Conservation (phyloP, 768 basidiomycete species). For the Myochromella boudieri region DNA sequence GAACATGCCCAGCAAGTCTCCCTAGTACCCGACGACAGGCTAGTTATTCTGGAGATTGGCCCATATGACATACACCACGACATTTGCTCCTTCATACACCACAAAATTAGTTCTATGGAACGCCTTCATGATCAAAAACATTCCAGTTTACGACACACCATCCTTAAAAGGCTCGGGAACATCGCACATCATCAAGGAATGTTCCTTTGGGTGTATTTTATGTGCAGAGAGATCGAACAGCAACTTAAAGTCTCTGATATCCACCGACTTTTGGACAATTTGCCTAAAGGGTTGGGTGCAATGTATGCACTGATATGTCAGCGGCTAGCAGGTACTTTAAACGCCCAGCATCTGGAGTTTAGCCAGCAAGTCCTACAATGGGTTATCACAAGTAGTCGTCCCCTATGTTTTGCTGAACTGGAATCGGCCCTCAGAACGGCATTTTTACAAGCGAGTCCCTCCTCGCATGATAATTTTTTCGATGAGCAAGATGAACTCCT, state of each 20-base stretch:
- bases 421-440: neutral
- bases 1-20: too few species aligned
- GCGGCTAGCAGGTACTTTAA: neutral
- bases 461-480: neutral
- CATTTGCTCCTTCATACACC: neutral
- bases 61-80: slow-evolving; percentile 2
- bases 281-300: neutral
- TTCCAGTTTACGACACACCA: neutral
- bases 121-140: neutral
- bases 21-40: neutral
- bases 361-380: neutral
- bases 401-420: neutral
- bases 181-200: slow-evolving; percentile 6
- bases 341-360: neutral
- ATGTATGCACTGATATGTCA: neutral
- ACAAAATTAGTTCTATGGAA: neutral
- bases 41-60: neutral
- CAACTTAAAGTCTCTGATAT: neutral
- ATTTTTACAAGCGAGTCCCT: neutral
- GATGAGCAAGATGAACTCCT: neutral
- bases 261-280: neutral
- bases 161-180: neutral
- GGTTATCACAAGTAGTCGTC: neutral
- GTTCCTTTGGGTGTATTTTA: slow-evolving; percentile 7
- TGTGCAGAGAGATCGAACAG: neutral